These are phyloP conservation scores for Haplographium delicatum DNA, from an alignment of 495 filamentous ascomycete species.

Conservation along the genomic window DNA sequence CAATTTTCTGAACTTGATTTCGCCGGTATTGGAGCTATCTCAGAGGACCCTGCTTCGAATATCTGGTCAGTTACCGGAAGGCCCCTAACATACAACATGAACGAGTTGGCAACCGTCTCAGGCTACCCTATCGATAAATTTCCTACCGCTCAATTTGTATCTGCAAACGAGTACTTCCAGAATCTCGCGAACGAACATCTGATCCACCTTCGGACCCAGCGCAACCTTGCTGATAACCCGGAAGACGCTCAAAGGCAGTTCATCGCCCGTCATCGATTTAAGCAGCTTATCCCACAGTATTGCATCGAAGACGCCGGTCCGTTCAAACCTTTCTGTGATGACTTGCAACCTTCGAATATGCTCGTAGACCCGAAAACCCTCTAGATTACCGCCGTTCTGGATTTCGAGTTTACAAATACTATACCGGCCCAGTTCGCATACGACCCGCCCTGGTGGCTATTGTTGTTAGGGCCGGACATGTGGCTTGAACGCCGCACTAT, in stretches of 20 bases:
- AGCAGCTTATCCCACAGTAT: slow-evolving; percentile 29
- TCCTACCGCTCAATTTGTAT: slow-evolving; percentile 31
- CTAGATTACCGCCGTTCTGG: slow-evolving; percentile 33
- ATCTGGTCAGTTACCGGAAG: slow-evolving; percentile 30
- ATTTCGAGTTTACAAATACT: slow-evolving; percentile 34
- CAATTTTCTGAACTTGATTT: slow-evolving; percentile 37
- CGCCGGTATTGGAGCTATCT: slow-evolving; percentile 33
- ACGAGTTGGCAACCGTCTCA: slow-evolving; percentile 34
- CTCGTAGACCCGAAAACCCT: slow-evolving; percentile 28
- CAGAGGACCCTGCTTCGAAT: slow-evolving; percentile 26
- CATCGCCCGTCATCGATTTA: slow-evolving; percentile 35
- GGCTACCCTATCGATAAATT: slow-evolving; percentile 31
- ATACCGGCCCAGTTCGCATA: slow-evolving; percentile 34
- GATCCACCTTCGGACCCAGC: slow-evolving; percentile 34
- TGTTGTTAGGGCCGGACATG: slow-evolving; percentile 19
- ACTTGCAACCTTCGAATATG: slow-evolving; percentile 33
- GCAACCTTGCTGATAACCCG: slow-evolving; percentile 32
- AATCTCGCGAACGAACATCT: slow-evolving; percentile 32
- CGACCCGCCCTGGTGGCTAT: slow-evolving; percentile 33
- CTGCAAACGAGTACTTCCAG: slow-evolving; percentile 32
- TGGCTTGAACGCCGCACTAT: slow-evolving; percentile 32
- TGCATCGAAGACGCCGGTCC: slow-evolving; percentile 25
- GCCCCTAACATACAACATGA: slow-evolving; percentile 38
- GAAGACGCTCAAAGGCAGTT: slow-evolving; percentile 33
- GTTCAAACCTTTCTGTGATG: slow-evolving; percentile 36